A percentile compares a stretch with the other conserved stretches of the same genome.
Evolutionary conservation across 371 early-diverging fungal species (phyloP).

Genomic region (Mucor piriformis): DNA sequence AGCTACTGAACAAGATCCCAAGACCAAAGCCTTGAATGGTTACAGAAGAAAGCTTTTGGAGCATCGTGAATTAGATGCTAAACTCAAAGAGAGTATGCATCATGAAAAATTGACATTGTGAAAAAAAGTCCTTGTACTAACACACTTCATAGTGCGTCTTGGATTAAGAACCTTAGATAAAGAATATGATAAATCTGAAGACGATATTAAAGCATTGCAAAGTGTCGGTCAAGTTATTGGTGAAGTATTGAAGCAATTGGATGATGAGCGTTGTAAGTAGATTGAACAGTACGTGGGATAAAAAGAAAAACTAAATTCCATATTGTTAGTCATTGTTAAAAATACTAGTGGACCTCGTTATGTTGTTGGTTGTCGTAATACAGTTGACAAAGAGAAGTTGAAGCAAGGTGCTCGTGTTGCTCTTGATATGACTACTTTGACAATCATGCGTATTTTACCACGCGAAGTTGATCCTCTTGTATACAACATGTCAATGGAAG

Average conservation of each 20-base stretch:
- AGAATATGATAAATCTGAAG: conserved; percentile 95
- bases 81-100: conserved; percentile 87
- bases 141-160: conserved; percentile 75
- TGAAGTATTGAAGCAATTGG: conserved; percentile 98
- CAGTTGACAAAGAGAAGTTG: conserved; percentile 90
- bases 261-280: conserved; percentile 92
- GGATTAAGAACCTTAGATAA: conserved; percentile 83
- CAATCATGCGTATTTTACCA: conserved; percentile 98
- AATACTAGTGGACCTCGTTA: conserved; percentile 98
- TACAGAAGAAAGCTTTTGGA: conserved; percentile 90
- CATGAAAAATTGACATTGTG: no score
- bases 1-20: conserved; percentile 44
- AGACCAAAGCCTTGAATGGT: conserved; percentile 74
- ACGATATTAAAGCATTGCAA: conserved; percentile 98
- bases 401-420: conserved; percentile 97
- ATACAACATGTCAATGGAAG: conserved; percentile 98
- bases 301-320: neutral
- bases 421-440: conserved; percentile 99
- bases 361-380: conserved; percentile 98
- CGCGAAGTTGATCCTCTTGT: conserved; percentile 99
- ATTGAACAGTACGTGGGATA: neutral
- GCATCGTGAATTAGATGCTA: conserved; percentile 94
- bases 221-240: conserved; percentile 99
- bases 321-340: conserved; percentile 92
- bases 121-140: neutral